phyloP scores from a whole-genome alignment of 2,329 filamentous ascomycete genomes.

The Capronia americana region DNA sequence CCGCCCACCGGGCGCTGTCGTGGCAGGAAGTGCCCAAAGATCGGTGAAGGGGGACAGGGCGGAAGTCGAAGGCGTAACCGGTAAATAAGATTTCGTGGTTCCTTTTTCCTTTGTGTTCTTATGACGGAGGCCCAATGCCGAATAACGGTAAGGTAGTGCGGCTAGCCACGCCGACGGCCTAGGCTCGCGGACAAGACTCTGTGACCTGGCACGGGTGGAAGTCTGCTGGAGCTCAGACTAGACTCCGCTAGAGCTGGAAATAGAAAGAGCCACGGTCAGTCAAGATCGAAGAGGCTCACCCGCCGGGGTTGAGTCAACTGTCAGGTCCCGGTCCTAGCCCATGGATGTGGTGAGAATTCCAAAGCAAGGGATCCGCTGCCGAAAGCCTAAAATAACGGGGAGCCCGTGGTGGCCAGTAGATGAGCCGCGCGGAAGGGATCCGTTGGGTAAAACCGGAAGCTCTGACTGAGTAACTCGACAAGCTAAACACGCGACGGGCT shows the following conservation, averaged over 20 bases:
- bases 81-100: slow-evolving; percentile 12
- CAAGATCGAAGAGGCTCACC: slow-evolving; percentile 8
- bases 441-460: slow-evolving; percentile 27
- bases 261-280: slow-evolving; percentile 11
- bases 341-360: slow-evolving; percentile 18
- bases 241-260: slow-evolving; percentile 16
- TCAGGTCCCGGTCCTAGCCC: slow-evolving; percentile 12
- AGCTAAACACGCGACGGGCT: slow-evolving; percentile 23
- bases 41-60: slow-evolving; percentile 13
- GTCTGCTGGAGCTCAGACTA: slow-evolving; percentile 7
- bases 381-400: slow-evolving; percentile 30
- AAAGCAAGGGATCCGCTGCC: slow-evolving; percentile 23
- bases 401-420: slow-evolving; percentile 23
- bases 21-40: slow-evolving; percentile 15
- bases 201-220: slow-evolving; percentile 19
- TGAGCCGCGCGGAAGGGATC: slow-evolving; percentile 23
- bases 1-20: slow-evolving; percentile 11
- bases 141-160: slow-evolving; percentile 13
- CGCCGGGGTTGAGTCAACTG: slow-evolving; percentile 2
- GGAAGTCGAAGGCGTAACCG: slow-evolving; percentile 4
- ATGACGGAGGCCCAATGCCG: slow-evolving; percentile 6
- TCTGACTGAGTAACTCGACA: slow-evolving; percentile 11
- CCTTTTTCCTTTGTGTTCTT: slow-evolving; percentile 10
- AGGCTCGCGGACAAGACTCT: slow-evolving; percentile 2
- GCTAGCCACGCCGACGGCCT: background rate